These are phyloP conservation scores for Byssochlamys sp. DNA, from an alignment of 2,329 filamentous ascomycete genomes.

Conservation along the genomic window DNA sequence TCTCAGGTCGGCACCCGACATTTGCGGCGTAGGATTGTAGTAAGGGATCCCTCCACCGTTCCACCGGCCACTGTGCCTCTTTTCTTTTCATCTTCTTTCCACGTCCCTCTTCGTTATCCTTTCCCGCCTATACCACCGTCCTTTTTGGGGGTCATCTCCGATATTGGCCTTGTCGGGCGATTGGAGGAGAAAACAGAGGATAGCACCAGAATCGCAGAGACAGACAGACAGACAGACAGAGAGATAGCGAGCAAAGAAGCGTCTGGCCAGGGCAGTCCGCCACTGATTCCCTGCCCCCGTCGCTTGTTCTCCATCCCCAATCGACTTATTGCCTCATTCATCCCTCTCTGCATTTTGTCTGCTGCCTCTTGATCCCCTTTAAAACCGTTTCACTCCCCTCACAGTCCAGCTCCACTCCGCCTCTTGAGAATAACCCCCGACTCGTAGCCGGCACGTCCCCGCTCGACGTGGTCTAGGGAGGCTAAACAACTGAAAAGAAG, in stretches of 20 bases:
- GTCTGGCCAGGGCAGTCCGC: background rate
- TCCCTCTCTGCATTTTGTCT: background rate
- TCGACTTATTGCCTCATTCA: background rate
- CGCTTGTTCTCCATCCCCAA: conserved; percentile 1
- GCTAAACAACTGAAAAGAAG: background rate
- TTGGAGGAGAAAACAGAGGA: background rate
- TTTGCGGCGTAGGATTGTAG: background rate
- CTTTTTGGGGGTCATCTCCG: background rate
- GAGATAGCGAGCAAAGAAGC: background rate
- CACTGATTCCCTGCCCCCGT: background rate
- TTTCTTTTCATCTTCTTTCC: background rate
- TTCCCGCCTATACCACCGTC: background rate
- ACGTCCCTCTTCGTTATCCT: background rate
- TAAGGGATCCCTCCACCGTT: background rate
- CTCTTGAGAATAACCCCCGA: background rate
- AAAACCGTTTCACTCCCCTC: background rate
- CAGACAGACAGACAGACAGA: background rate
- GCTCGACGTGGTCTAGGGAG: background rate
- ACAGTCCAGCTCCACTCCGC: background rate
- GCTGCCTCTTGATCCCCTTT: background rate
- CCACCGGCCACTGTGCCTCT: background rate
- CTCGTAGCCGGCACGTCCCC: background rate
- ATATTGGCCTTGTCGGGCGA: background rate
- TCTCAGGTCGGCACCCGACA: background rate
- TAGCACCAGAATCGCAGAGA: background rate